Conservation (phyloP, 2,329 filamentous ascomycete species). For the Orbilia brochopaga region DNA sequence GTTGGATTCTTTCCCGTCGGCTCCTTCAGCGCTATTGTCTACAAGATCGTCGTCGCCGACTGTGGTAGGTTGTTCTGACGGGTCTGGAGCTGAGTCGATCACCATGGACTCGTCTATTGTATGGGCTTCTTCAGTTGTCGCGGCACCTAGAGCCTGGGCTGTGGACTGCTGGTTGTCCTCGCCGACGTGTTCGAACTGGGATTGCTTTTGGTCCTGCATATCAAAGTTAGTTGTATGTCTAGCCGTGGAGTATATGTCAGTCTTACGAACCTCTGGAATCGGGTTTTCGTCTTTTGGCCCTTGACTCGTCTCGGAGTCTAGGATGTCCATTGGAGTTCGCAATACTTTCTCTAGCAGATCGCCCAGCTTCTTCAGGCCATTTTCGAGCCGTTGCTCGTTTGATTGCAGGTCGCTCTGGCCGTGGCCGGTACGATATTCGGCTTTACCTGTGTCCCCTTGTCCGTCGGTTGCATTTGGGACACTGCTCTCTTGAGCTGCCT, state of each 20-base stretch:
- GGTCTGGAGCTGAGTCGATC: slow-evolving; percentile 70
- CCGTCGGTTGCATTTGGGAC: slow-evolving; percentile 36
- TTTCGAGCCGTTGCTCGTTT: slow-evolving; percentile 59
- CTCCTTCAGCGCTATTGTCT: slow-evolving; percentile 58
- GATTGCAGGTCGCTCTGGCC: slow-evolving; percentile 46
- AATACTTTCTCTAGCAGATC: slow-evolving; percentile 94
- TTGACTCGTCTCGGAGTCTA: slow-evolving; percentile 66
- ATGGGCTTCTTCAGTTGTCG: slow-evolving; percentile 83
- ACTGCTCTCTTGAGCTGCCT: slow-evolving; percentile 43
- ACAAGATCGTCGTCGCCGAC: slow-evolving; percentile 57
- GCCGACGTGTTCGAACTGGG: slow-evolving; percentile 92
- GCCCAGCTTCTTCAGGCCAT: slow-evolving; percentile 92
- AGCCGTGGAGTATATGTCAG: slow-evolving; percentile 53
- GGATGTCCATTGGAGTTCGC: slow-evolving; percentile 82
- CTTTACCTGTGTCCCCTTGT: slow-evolving; percentile 28
- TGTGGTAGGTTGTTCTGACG: slow-evolving; percentile 57
- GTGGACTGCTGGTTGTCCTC: slow-evolving; percentile 83
- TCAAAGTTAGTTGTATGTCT: slow-evolving; percentile 5
- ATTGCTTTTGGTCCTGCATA: slow-evolving; percentile 70
- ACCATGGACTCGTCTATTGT: slow-evolving; percentile 88
- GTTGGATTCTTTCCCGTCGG: slow-evolving; percentile 56
- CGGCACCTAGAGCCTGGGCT: slow-evolving; percentile 86
- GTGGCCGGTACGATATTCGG: slow-evolving; percentile 35
- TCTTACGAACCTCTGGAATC: slow-evolving; percentile 55
- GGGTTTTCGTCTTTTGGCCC: slow-evolving; percentile 63